phyloP scores from a whole-genome alignment of 2,329 filamentous ascomycete genomes.

The Aspergillus calidoustus region DNA sequence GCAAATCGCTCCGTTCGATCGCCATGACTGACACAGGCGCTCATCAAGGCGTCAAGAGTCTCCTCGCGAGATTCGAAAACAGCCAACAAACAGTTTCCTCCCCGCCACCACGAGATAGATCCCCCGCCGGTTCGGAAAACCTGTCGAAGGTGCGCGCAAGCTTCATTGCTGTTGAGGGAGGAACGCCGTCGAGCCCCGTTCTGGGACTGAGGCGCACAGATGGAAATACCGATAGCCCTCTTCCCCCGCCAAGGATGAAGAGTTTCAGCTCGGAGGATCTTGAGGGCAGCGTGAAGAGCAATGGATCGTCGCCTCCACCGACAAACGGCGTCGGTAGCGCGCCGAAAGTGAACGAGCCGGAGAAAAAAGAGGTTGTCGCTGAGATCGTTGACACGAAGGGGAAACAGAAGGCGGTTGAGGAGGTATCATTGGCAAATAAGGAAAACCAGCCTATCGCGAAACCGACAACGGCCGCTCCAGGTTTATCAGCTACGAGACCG shows the following conservation, averaged over 20 bases:
- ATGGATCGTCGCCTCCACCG: constrained; percentile 30
- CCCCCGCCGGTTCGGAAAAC: constrained; percentile 58
- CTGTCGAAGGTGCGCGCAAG: constrained; percentile 76
- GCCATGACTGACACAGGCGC: constrained; percentile 28
- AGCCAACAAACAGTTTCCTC: constrained; percentile 63
- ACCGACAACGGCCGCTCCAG: constrained; percentile 14
- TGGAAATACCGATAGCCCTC: constrained; percentile 39
- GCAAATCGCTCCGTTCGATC: not conserved
- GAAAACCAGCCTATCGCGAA: constrained; percentile 22
- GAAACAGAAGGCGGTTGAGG: constrained; percentile 11
- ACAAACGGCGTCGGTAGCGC: constrained; percentile 25
- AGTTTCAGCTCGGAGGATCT: constrained; percentile 38
- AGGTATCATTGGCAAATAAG: constrained; percentile 23
- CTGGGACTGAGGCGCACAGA: constrained; percentile 49
- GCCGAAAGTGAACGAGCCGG: constrained; percentile 23
- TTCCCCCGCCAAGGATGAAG: constrained; percentile 33
- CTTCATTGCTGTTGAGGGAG: constrained; percentile 72
- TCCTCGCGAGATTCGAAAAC: constrained; percentile 81
- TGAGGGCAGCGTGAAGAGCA: constrained; percentile 36
- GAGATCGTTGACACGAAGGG: constrained; percentile 10
- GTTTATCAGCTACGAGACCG: constrained; percentile 25
- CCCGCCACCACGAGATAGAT: constrained; percentile 71
- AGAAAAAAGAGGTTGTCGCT: constrained; percentile 19
- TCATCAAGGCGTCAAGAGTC: constrained; percentile 66
- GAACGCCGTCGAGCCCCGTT: constrained; percentile 46